Evolutionary conservation across 176 grass and related monocot species (phyloP), one percentile per base, ranked within the genome.

Genomic region (bread wheat (Triticum aestivum)): DNA sequence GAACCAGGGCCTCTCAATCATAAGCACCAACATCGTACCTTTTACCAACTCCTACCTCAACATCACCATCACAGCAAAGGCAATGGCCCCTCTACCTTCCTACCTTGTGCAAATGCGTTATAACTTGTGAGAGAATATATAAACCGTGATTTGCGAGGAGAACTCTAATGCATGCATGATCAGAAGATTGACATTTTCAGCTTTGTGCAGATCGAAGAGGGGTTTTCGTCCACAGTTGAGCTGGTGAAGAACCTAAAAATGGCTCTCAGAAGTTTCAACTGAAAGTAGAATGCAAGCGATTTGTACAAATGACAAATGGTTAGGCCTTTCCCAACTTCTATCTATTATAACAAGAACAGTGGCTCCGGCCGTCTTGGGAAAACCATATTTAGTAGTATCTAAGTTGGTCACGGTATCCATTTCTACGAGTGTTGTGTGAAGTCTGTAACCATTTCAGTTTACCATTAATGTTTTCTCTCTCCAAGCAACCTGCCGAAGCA

Each of bases 141-240:
- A 66, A 66, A 66, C 13, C 8, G 4, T 5, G 13, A 15, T 45
- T 18, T 61, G 49, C 5, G 15, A 51, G 47, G 11, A 15, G 29
- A 61, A 45, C 3, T 45, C 11, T 45, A 45, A 45, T 45, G 44
- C 44, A 32, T 14, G 1, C 9, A 51, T 65, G 11, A 62, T 78
- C 4, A 73, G 2, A 66, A 24, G 5, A 61, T 61, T 85, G 52
- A 78, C 5, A 11, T 17, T 1, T 78, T 66, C 1, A 8, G 1
- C 59, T 76, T 66, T 49, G 11, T 87, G 79, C 89, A 97, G 95
- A 88, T 89, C 62, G 95, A 91, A 47, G 91, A 88, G 61, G 92
- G 85, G 14, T 97, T 97, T 76, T 79, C 70, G 9, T 87, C 92
- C 73, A 69, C 83, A 17, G 73, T 7, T 49, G 91, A 95, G 45